A percentile compares a stretch with the other conserved stretches of the same genome.
These are phyloP conservation scores for Diddensiella santjacobensis DNA, from an alignment of 805 yeast genomes.

Conservation along the genomic window DNA sequence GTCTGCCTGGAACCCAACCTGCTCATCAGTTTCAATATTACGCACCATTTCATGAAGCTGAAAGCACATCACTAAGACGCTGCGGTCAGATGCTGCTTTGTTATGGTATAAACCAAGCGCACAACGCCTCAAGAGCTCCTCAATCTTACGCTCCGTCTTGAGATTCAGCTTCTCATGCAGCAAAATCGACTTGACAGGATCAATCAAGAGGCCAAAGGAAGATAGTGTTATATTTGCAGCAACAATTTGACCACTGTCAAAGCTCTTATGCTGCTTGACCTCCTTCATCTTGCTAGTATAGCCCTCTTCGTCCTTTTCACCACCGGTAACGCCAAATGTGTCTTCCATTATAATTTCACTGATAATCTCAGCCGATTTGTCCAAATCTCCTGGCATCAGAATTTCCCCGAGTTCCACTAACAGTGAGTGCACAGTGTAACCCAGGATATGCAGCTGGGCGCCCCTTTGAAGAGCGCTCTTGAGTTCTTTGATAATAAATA, in stretches of 20 bases:
- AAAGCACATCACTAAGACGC: slow-evolving; percentile 65
- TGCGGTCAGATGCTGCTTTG: slow-evolving; percentile 50
- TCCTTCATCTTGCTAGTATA: slow-evolving; percentile 83
- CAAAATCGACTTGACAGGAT: slow-evolving; percentile 63
- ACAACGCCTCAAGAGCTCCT: slow-evolving; percentile 72
- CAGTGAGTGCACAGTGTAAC: slow-evolving; percentile 78
- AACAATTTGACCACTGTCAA: slow-evolving; percentile 77
- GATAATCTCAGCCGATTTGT: slow-evolving; percentile 53
- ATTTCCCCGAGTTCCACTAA: slow-evolving; percentile 47
- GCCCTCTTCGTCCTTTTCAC: slow-evolving; percentile 92
- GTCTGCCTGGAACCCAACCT: slow-evolving; percentile 24
- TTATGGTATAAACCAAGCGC: slow-evolving; percentile 78
- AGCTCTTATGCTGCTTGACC: slow-evolving; percentile 83
- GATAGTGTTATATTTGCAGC: slow-evolving; percentile 59
- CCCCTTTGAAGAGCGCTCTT: slow-evolving; percentile 79
- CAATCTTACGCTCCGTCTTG: slow-evolving; percentile 69
- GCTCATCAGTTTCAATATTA: slow-evolving; percentile 22
- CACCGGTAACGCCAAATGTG: slow-evolving; percentile 84
- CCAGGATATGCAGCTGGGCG: slow-evolving; percentile 87
- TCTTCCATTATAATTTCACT: slow-evolving; percentile 85
- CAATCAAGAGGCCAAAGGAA: slow-evolving; percentile 53
- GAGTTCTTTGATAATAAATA: slow-evolving; percentile 73
- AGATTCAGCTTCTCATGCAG: slow-evolving; percentile 60
- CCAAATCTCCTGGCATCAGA: slow-evolving; percentile 68
- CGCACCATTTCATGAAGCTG: slow-evolving; percentile 55